Evolutionary conservation across 208 protist species (phyloP), one percentile per base, ranked within the genome.

Genomic region (Endotrypanum monterogeii): DNA sequence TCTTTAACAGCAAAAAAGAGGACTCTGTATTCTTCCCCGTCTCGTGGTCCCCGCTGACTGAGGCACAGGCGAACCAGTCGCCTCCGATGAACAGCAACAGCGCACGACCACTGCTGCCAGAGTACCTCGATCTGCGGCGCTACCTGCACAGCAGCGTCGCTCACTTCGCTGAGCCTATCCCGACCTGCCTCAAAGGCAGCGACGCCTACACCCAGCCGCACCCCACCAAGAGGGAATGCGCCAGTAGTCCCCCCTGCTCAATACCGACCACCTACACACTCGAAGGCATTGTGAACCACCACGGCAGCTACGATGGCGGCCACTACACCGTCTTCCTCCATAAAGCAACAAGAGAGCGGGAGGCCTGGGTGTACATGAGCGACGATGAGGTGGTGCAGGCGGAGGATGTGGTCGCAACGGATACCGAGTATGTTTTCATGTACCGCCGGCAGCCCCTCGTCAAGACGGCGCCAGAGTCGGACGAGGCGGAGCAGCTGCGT

Each of bases 311-410:
- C 55, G 78, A 82, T 25, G 87, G 91, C 30, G 94, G 94, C 23
- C 94, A 98, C 82, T 98, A 98, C 84, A 94, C 89, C 41, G 84
- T 85, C 50, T 96, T 83, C 77, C 78, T 86, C 4, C 80, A 80
- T 52, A 98, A 98, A 74, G 67, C 71, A 23, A 84, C 80, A 23
- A 55, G 68, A n/a, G 69, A 77, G 52, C 46, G 75, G 73, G 63
- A 77, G 25, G 37, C 62, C 44, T 98, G 94, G 94, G 72, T 97
- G 37, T 86, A 90, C 73, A 76, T 94, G 39, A 97, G 87, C 80
- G 94, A 98, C 78, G 83, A 94, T 20, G 82, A 81, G 56, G 66
- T 95, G 9, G 55, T n/a, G 25, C 0, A 50, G 23, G 87, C 80
- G 7, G 66, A 71, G 5, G 62, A 78, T 20, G 73, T 58, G 3